Evolutionary conservation across 23 red algal species (phyloP), one percentile per base, ranked within the genome.

Genomic region (Cyanidiococcus yangmingshanensis): DNA sequence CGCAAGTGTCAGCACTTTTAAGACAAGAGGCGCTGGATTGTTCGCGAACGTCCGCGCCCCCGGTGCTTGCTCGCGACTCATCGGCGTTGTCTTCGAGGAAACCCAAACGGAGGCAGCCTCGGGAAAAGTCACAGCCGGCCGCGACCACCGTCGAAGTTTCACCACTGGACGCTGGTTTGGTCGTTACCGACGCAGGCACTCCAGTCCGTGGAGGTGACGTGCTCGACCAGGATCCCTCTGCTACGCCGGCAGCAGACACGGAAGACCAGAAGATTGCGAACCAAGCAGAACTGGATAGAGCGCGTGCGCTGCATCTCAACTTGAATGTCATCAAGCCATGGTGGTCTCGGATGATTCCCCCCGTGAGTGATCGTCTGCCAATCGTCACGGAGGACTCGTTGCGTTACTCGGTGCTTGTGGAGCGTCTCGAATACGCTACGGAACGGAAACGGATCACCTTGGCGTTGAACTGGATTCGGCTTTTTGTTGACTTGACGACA

Each of bases 371-470:
- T 35, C 63, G 63, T 35, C 21, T 71, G 27, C 63, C 63, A 29
- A 35, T 71, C 3, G 32, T 71, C 63, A 71, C 63, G 7, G 63
- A 71, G 63, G 63, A 71, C 63, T 71, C 63, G 63, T 35, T 71
- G 63, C 63, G 63, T 7, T 71, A 71, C 32, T 71, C 63, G 63
- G 16, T 32, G 63, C 32, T 71, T 30, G 63, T 35, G 16, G 63
- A 71, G 21, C 63, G 63, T 29, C n/a, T 71, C n/a, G n/a, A 71
- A 30, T 27, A 3, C 12, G 27, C 32, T 12, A 35, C 27, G 32
- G 63, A 25, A 35, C 63, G 63, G 16, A 3, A 12, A 7, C 63
- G 63, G 3, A 30, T 71, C 12, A 35, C 21, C 32, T 71, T 71
- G n/a, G 63, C 32, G 63, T 71, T 71, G 32, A 35, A 7, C 63